Evolutionary conservation across 495 filamentous ascomycete species (phyloP), one percentile per base, ranked within the genome.

Genomic region (Glonium stellatum): DNA sequence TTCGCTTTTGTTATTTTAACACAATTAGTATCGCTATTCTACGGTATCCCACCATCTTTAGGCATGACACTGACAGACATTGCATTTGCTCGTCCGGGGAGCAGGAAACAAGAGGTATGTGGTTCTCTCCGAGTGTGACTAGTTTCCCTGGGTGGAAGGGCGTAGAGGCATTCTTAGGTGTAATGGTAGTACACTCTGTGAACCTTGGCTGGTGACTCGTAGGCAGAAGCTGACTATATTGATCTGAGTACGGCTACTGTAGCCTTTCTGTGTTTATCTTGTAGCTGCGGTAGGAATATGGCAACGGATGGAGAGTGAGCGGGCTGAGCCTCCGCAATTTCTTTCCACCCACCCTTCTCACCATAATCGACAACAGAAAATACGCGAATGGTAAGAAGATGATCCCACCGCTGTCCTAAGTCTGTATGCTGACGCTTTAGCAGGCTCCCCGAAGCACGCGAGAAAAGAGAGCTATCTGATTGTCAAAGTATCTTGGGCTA

Each of bases 341-440:
- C 71, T 95, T 69, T 90, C 87, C 27, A 96, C 92, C 19, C 92
- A 96, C 77, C 91, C 92, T 35, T 83, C 86, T 81, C 84, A 83
- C 59, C 77, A 79, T 42, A 89, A 82, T 63, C 80, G 90, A 36
- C 82, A 88, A 64, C 76, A 83, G 65, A 82, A 85, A 59, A 87
- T 96, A 56, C 71, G 78, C 64, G 79, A 84, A 70, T 89, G 78
- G 83, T 57, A 71, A 35, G 49, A 50, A 0, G 13, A 15, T 50
- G 39, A 36, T 23, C 23, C 35, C 21, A 47, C n/a, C n/a, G n/a
- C 34, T 15, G 18, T 21, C 47, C 12, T 34, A 42, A n/a, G 11
- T 18, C 3, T 31, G 27, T 31, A 44, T 5, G 15, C 48, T 55
- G 55, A 59, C n/a, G 6, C 27, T 36, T 6, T 13, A 1, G 2